These are phyloP conservation scores for Barnettozyma vustinii DNA, from an alignment of 805 yeast species.

Conservation along the genomic window DNA sequence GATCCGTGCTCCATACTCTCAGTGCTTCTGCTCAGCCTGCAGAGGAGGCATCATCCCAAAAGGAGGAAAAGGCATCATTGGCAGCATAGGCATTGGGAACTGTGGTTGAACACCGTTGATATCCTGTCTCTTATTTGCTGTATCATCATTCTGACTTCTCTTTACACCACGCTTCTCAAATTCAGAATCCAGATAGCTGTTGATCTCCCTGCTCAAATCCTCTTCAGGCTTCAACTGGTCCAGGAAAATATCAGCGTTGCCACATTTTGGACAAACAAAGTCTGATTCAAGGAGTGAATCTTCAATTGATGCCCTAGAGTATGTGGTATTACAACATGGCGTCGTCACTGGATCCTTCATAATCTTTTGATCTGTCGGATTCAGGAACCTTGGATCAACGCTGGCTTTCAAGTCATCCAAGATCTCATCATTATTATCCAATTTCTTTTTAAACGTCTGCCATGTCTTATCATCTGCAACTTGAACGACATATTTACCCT, in stretches of 20 bases:
- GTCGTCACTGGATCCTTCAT: constrained; percentile 72
- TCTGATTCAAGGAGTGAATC: constrained; percentile 70
- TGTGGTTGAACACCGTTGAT: constrained; percentile 3
- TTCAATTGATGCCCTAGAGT: constrained; percentile 60
- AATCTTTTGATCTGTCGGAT: constrained; percentile 64
- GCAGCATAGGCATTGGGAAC: constrained; percentile 8
- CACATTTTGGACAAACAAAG: constrained; percentile 88
- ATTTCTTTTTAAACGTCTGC: constrained; percentile 75
- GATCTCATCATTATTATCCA: constrained; percentile 18
- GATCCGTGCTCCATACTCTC: not conserved
- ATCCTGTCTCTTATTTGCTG: constrained; percentile 14
- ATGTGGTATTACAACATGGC: constrained; percentile 65
- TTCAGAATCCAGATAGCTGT: constrained; percentile 40
- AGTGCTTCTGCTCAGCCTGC: constrained; percentile 10
- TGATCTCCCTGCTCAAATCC: constrained; percentile 51
- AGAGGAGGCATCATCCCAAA: constrained; percentile 30
- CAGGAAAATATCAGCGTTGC: constrained; percentile 62
- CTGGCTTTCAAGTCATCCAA: constrained; percentile 25
- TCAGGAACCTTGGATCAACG: constrained; percentile 54
- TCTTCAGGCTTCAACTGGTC: constrained; percentile 65
- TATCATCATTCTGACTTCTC: constrained; percentile 15
- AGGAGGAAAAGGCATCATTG: constrained; percentile 24
- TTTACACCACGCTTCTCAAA: constrained; percentile 28
- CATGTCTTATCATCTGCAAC: constrained; percentile 90
- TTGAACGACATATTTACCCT: constrained; percentile 94